Conservation (phyloP, 2,329 filamentous ascomycete genomes). For the Chaetomium olivaceum region DNA sequence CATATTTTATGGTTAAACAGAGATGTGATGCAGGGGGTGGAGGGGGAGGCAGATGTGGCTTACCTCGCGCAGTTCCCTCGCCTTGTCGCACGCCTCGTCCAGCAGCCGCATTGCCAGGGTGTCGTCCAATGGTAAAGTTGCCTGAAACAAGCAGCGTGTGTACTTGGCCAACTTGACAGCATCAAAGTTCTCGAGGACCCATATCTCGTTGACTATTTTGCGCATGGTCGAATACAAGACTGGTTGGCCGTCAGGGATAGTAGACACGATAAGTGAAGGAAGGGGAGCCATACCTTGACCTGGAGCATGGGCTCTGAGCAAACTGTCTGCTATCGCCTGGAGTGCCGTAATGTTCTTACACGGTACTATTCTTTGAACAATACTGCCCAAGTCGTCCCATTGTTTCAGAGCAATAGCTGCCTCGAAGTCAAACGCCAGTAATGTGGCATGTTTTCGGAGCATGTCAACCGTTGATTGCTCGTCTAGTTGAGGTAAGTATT, state of each 20-base stretch:
- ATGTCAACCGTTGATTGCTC: conserved; percentile 54
- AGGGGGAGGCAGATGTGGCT: conserved; percentile 19
- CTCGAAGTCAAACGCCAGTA: conserved; percentile 80
- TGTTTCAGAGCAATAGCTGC: conserved; percentile 64
- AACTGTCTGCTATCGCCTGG: conserved; percentile 66
- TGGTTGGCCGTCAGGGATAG: conserved; percentile 33
- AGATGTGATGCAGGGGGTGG: not conserved
- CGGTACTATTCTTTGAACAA: conserved; percentile 55
- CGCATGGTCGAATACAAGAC: conserved; percentile 58
- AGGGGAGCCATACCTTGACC: conserved; percentile 45
- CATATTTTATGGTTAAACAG: not conserved
- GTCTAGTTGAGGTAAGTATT: conserved; percentile 43
- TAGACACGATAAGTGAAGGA: not conserved
- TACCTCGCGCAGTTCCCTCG: conserved; percentile 52
- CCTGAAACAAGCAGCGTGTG: conserved; percentile 73
- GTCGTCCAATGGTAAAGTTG: conserved; percentile 60
- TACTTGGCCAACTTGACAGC: conserved; percentile 68
- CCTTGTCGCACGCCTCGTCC: conserved; percentile 60
- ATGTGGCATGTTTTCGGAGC: conserved; percentile 60
- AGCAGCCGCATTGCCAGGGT: conserved; percentile 60
- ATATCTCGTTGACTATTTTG: conserved; percentile 70
- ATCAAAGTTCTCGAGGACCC: conserved; percentile 57
- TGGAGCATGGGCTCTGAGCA: conserved; percentile 57
- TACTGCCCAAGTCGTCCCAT: conserved; percentile 64
- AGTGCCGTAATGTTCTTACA: conserved; percentile 51